Evolutionary conservation across 306 rosid genomes (phyloP), one percentile per base, ranked within the genome.

Genomic region (Malus fusca): DNA sequence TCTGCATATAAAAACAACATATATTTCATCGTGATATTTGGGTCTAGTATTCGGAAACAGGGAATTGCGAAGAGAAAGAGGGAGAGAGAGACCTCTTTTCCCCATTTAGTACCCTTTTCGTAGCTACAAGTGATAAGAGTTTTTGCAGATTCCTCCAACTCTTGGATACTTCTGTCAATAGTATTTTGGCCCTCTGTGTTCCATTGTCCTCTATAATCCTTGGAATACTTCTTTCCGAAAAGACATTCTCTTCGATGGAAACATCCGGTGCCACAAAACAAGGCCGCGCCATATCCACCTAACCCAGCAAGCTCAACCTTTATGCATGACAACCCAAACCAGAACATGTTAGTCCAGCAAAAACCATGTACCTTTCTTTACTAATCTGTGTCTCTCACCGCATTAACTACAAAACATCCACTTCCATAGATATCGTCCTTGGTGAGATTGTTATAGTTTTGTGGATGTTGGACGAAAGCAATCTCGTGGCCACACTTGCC

Each of bases 211-310:
- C 2, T 80, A 31, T 63, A 60, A 69, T 73, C 88, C 74, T 71
- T 80, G 28, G 77, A 37, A 64, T 79, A 71, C 65, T 82, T 80
- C 76, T 43, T 75, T 53, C 96, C 96, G 3, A 68, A 52, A 0
- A 92, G 82, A 78, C 88, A 83, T 44, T 84, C 89, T 84, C 93
- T 85, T 72, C 96, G 33, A 79, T 92, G 97, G 66, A 90, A 84
- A 66, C 92, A 85, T 18, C 93, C 93, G 15, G 97, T 88, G 68
- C 97, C 97, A 68, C 86, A 74, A 68, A 84, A 92, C 66, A 88
- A n/a, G 14, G 96, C 71, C 14, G 84, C 84, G 30, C 85, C 92
- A 68, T 79, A 69, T 52, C 96, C 92, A 67, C 82, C 75, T 23
- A 84, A 0, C 11, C 90, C 92, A 26, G 87, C 81, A 26, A 81